Conservation (phyloP, 2,329 filamentous ascomycete species). For the Penicillium sp. region DNA sequence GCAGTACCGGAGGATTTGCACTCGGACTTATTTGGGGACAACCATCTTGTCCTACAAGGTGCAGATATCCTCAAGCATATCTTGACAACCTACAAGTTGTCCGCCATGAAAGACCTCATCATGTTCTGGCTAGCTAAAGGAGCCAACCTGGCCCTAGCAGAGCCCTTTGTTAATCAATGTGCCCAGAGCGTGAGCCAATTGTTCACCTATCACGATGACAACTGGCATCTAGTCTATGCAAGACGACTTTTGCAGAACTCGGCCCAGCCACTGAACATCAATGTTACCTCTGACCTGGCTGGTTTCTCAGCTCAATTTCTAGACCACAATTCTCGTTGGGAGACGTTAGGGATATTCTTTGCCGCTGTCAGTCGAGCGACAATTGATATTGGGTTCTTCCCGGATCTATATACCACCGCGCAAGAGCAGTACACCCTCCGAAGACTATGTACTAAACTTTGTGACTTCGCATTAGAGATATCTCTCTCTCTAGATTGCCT, state of each 20-base stretch:
- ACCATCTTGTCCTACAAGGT: conserved; percentile 23
- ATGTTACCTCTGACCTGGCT: conserved; percentile 12
- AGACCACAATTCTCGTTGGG: conserved; percentile 36
- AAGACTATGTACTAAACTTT: conserved; percentile 27
- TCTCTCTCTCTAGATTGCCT: conserved; percentile 35
- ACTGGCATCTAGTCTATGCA: conserved; percentile 26
- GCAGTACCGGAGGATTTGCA: conserved; percentile 6
- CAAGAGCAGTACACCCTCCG: conserved; percentile 26
- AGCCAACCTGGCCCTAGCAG: conserved; percentile 26
- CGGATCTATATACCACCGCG: conserved; percentile 28
- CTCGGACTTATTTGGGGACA: conserved; percentile 20
- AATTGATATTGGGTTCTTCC: conserved; percentile 32
- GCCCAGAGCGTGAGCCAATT: conserved; percentile 24
- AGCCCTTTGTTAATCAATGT: conserved; percentile 24
- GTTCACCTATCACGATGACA: conserved; percentile 22
- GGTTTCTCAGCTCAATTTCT: conserved; percentile 25
- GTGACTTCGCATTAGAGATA: conserved; percentile 40
- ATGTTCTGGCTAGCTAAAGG: conserved; percentile 27
- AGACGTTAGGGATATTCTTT: conserved; percentile 41
- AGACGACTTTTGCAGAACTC: conserved; percentile 23
- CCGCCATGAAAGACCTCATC: conserved; percentile 26
- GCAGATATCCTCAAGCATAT: conserved; percentile 27
- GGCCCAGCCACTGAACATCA: conserved; percentile 17
- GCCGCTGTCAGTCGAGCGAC: conserved; percentile 37
- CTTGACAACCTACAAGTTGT: conserved; percentile 18